These are phyloP conservation scores for Rhipidocladum racemiflorum DNA, from an alignment of 176 grass and related monocot species.

Conservation along the genomic window DNA sequence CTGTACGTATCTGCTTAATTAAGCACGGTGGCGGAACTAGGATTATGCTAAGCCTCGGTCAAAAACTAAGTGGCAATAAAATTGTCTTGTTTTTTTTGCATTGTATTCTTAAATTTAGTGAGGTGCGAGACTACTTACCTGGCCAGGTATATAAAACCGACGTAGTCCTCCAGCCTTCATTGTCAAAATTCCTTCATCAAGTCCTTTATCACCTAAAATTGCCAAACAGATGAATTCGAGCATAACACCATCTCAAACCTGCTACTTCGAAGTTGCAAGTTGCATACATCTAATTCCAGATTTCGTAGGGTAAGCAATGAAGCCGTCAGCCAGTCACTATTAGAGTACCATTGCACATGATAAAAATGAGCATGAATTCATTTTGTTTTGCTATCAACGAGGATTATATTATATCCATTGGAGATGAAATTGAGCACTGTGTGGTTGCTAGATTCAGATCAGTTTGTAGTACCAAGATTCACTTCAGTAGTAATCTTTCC, in stretches of 20 bases:
- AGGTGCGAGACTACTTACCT: conserved; percentile 44
- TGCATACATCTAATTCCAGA: too few relatives aligned
- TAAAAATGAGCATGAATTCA: background rate
- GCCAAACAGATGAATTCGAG: background rate
- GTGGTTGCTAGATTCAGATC: background rate
- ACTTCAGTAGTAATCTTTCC: background rate
- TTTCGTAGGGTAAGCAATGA: too few relatives aligned
- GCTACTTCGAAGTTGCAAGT: too few relatives aligned
- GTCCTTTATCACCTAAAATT: conserved; percentile 71
- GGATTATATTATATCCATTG: background rate
- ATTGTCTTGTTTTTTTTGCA: background rate
- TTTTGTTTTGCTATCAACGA: background rate
- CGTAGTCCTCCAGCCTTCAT: conserved; percentile 95
- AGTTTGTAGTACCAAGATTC: background rate
- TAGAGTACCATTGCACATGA: too few relatives aligned
- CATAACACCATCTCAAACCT: background rate
- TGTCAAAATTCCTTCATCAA: conserved; percentile 84
- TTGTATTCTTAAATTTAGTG: background rate
- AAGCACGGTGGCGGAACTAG: too few relatives aligned
- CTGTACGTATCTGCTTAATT: background rate
- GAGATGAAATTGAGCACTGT: background rate
- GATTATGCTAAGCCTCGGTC: too few relatives aligned
- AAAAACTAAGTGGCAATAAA: too few relatives aligned
- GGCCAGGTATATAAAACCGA: conserved; percentile 81
- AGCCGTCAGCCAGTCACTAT: too few relatives aligned